Evolutionary conservation across 352 stramenopile genomes (phyloP).

Genomic region (Globisporangium recalcitrans): DNA sequence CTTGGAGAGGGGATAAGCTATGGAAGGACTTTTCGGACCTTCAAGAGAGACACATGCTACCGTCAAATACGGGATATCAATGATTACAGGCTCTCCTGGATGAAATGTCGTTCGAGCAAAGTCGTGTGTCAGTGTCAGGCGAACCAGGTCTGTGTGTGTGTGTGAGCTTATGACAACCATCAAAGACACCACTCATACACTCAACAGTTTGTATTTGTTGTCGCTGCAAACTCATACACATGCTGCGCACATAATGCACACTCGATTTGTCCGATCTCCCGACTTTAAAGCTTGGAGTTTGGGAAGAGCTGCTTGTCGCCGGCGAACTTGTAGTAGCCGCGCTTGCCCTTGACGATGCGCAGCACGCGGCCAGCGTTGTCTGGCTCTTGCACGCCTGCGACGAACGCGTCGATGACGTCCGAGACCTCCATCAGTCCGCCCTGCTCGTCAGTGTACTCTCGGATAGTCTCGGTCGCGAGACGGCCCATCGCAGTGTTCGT

Average conservation of each 20-base stretch:
- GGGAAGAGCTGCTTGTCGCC: slow-evolving; percentile 67
- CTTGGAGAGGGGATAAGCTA: too few species aligned
- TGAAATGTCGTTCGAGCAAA: too few species aligned
- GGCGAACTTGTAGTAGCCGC: slow-evolving; percentile 52
- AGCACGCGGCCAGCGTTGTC: slow-evolving; percentile 57
- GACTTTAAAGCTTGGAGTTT: slow-evolving; percentile 50
- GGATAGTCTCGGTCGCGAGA: slow-evolving; percentile 27
- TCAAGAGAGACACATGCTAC: too few species aligned
- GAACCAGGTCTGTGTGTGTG: too few species aligned
- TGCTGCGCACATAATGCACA: background rate
- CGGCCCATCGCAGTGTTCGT: slow-evolving; percentile 64
- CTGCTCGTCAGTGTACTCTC: slow-evolving; percentile 49
- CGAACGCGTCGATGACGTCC: slow-evolving; percentile 52
- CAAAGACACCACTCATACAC: background rate
- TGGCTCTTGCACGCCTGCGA: slow-evolving; percentile 37
- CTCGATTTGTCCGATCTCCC: background rate
- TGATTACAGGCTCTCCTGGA: too few species aligned
- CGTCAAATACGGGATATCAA: too few species aligned
- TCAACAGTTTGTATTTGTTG: background rate
- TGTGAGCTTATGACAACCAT: too few species aligned
- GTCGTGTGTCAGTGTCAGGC: too few species aligned
- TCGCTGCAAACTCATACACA: background rate
- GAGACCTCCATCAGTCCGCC: slow-evolving; percentile 36
- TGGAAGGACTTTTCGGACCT: too few species aligned
- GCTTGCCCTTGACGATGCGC: slow-evolving; percentile 48